Conservation (phyloP, 208 protist species). For the Phytomonas sp. region DNA sequence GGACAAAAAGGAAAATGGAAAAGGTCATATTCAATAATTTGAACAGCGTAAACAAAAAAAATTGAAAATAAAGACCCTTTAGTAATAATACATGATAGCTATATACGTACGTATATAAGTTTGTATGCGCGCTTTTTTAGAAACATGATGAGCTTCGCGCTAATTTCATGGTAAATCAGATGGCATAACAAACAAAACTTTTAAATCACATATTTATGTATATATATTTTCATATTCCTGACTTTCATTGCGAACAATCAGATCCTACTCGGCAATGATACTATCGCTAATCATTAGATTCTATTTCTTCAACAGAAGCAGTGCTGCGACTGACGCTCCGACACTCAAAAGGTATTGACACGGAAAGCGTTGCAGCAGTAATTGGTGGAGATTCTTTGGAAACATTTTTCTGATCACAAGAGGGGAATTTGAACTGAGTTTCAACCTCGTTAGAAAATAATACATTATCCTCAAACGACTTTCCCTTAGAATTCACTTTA, state of each 20-base stretch:
- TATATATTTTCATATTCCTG: neutral
- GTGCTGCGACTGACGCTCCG: neutral
- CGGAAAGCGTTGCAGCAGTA: neutral
- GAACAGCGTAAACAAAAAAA: slow-evolving; percentile 1
- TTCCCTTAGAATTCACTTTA: neutral
- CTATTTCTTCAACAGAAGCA: neutral
- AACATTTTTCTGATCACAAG: neutral
- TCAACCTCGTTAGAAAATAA: neutral
- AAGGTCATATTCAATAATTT: slow-evolving; percentile 4
- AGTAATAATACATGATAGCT: slow-evolving; percentile 2
- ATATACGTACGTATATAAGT: slow-evolving; percentile 2
- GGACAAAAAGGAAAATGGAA: neutral
- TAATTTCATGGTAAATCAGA: slow-evolving; percentile 1
- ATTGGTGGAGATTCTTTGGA: neutral
- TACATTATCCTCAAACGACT: neutral
- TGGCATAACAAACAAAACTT: neutral
- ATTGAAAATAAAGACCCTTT: slow-evolving; percentile 11
- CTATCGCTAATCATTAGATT: neutral
- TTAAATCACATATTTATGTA: neutral
- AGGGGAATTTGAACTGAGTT: neutral
- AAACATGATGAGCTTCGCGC: neutral
- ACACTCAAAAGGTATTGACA: neutral
- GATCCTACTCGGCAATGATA: neutral
- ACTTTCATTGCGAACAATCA: neutral
- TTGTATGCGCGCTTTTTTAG: neutral